Base-by-base conservation (phyloP, 1,284 basidiomycete species). In the Trichosporon coremiiforme region DNA sequence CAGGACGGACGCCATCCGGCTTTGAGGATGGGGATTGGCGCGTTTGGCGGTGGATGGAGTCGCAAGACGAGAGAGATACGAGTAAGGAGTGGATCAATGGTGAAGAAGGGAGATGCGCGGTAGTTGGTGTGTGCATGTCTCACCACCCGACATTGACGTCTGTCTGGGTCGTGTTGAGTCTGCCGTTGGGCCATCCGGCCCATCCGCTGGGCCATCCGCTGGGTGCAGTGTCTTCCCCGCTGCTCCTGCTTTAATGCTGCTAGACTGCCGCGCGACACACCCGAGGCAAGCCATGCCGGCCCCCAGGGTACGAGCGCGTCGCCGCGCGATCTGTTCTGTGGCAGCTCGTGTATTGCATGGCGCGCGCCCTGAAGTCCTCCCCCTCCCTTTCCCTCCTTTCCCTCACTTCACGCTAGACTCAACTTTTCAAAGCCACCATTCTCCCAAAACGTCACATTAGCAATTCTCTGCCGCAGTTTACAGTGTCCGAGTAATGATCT, bases 1-100 rank as follows among this genome's bases (percentile, higher is more conserved):
- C 4, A 53, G 47, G 47, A 53, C 47, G 20, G 47, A 53, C 47
- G 47, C 47, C 47, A 53, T 53, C 47, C n/a, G 47, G 47, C n/a
- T 53, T 3, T 9, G 47, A 22, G 41, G 41, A 15, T 9, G 38
- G 4, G 4, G 41, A n/a, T n/a, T n/a, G 41, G 41, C n/a, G n/a
- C n/a, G 12, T 41, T 38, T n/a, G n/a, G n/a, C n/a, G 36, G 41
- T 45, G 41, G 41, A 45, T 45, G 41, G 41, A 45, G 41, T 45
- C 41, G 41, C 41, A 45, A 15, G 41, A 45, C 2, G 15, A 45
- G 38, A 6, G n/a, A 41, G 38, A 10, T 41, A 15, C n/a, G n/a
- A 41, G 38, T 4, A 33, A 33, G 33, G 33, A 33, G 17, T 4
- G n/a, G 15, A 20, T 47, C 45, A 47, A 47, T 47, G 45, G 45